These are phyloP conservation scores for Gentiana macrophylla DNA, from an alignment of 257 asterid genomes.

Conservation along the genomic window DNA sequence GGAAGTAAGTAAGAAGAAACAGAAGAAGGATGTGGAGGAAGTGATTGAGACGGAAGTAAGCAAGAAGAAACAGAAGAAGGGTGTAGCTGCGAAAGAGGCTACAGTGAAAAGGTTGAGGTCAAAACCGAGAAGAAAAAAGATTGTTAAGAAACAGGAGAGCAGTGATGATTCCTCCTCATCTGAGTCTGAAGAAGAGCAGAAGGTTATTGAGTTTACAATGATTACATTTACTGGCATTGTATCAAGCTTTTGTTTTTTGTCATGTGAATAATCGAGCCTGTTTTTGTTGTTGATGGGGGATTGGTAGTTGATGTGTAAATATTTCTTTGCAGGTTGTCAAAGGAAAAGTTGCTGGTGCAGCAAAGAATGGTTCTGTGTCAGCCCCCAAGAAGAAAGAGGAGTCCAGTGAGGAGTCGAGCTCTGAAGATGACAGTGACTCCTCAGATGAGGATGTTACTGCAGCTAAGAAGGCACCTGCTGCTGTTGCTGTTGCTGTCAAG, in stretches of 20 bases:
- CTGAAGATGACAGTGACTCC: conserved; percentile 13
- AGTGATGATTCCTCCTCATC: conserved; percentile 27
- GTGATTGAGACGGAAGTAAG: conserved; percentile 19
- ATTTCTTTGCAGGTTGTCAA: conserved; percentile 7
- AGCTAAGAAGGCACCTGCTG: conserved; percentile 11
- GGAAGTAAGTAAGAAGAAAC: conserved; percentile 25
- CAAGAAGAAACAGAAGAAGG: conserved; percentile 34
- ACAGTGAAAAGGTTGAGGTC: conserved; percentile 19
- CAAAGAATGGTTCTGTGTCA: conserved; percentile 6
- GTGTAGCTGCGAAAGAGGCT: conserved; percentile 15
- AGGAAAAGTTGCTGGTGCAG: conserved; percentile 9
- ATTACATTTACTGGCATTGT: neutral
- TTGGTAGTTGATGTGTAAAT: neutral
- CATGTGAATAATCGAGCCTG: too few relatives aligned
- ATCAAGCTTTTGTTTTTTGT: neutral
- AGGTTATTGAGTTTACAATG: conserved; percentile 10
- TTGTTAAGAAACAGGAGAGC: conserved; percentile 17
- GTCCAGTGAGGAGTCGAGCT: neutral
- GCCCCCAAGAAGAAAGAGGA: conserved; percentile 11
- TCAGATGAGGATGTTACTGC: conserved; percentile 14
- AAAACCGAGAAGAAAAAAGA: conserved; percentile 28
- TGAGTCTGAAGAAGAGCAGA: conserved; percentile 20
- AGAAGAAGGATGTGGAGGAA: conserved; percentile 25
- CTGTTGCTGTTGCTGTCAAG: conserved; percentile 8
- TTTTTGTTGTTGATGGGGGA: too few relatives aligned